Evolutionary conservation across 768 basidiomycete genomes (phyloP).

Genomic region (Leccinum truebloodii): DNA sequence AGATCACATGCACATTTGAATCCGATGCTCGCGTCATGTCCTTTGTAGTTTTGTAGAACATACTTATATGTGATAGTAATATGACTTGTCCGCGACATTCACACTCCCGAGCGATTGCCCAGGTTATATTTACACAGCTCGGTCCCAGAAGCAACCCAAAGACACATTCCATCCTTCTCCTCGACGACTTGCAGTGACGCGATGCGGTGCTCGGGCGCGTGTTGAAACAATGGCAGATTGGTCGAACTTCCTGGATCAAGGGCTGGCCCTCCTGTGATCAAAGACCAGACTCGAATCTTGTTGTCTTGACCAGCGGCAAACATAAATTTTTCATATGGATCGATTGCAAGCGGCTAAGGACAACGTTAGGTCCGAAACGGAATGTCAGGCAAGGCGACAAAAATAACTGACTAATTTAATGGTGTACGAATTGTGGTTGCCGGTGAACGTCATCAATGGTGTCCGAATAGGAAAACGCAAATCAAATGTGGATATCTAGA

Average conservation of each 20-base stretch:
- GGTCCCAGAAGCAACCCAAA: slow-evolving; percentile 55
- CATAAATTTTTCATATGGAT: slow-evolving; percentile 56
- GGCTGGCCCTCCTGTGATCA: slow-evolving; percentile 48
- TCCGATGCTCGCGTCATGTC: not conserved
- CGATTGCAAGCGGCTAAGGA: slow-evolving; percentile 59
- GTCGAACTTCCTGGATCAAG: slow-evolving; percentile 16
- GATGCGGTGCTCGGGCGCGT: slow-evolving; percentile 40
- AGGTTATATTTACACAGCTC: slow-evolving; percentile 50
- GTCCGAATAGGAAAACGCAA: slow-evolving; percentile 50
- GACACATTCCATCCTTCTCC: slow-evolving; percentile 39
- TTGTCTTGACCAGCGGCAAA: slow-evolving; percentile 71
- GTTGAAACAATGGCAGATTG: slow-evolving; percentile 34
- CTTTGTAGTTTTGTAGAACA: slow-evolving; percentile 11
- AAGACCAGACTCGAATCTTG: slow-evolving; percentile 68
- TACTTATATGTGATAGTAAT: slow-evolving; percentile 3
- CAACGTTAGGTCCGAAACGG: slow-evolving; percentile 6
- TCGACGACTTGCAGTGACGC: slow-evolving; percentile 51
- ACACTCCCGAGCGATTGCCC: slow-evolving; percentile 37
- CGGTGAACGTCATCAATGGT: slow-evolving; percentile 51
- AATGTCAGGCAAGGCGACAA: not conserved
- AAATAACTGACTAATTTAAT: slow-evolving; percentile 48
- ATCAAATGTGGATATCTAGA: slow-evolving; percentile 62
- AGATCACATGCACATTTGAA: slow-evolving; percentile 1
- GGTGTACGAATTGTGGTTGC: slow-evolving; percentile 59
- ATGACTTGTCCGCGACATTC: slow-evolving; percentile 1